Evolutionary conservation across 2,329 filamentous ascomycete species (phyloP), one percentile per base, ranked within the genome.

Genomic region (Aspergillus ochraceoroseus): DNA sequence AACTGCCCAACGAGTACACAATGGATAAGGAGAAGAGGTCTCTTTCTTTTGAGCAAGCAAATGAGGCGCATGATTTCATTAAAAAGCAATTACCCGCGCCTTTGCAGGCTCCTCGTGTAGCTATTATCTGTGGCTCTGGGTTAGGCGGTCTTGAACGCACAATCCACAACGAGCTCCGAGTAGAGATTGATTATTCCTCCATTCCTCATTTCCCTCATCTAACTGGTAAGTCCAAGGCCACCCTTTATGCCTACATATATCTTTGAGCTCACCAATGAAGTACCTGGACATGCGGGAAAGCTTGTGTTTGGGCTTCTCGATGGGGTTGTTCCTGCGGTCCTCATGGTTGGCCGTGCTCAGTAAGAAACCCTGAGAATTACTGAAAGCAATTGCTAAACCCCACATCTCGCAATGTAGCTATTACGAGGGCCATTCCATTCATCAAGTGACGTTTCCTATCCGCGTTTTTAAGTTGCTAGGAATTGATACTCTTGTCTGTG

Each of bases 401-500:
- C 9, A 23, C 22, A 9, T 39, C 11, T 9, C 7, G 25, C 19
- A 19, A 9, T 5, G 32, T 26, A 82, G 79, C 61, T 83, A 79
- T 64, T 84, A 83, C 56, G 80, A 84, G 63, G 80, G 80, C 22
- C 75, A 83, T 55, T 71, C 73, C 2, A 79, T 83, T 64, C 71
- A 79, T 38, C 66, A 72, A 32, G 73, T 80, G 25, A 79, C 79
- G 17, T 82, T 83, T 53, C 79, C 80, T 17, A 75, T 80, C 7
- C 72, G 80, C 37, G 75, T 83, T 4, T 78, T 82, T 64, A 80
- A 78, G 52, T 58, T 77, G 0, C 62, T 83, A 7, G 79, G 77
- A 15, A 70, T 83, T 13, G 69, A 79, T 48, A 77, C 72, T 2
- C 71, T 83, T 52, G 71, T 80, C 48, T 70, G 74, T 77, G 55